Evolutionary conservation across 148 eudicot species (phyloP), one percentile per base, ranked within the genome.

Genomic region (Cornus kousa): DNA sequence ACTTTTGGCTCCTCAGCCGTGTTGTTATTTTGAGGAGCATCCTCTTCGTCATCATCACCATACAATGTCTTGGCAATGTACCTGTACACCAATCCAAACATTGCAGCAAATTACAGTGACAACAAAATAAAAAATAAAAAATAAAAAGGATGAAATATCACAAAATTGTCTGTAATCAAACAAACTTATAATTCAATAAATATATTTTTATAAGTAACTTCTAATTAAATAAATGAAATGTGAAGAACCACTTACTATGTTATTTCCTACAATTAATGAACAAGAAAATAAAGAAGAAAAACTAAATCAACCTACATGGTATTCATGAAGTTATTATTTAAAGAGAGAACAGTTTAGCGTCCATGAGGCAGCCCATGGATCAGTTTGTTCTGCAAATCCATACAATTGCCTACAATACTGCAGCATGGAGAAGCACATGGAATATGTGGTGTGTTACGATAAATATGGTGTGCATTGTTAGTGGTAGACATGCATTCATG

Each of bases 41-140:
- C 86, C 64, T 92, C 99, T 0, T 96, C 99, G 9, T 91, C 95
- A 55, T 94, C 97, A 37, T 94, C 97, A 14, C 94, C 95, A 84
- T 91, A 87, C 70, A 93, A 84, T n/a, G 97, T 92, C 78, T 89
- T 92, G 37, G 97, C 97, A 73, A 96, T 93, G 81, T 90, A 92
- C 93, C 99, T 95, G 83, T 70, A 59, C 75, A 80, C 40, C 74
- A 84, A 55, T 40, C 48, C 32, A 70, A 75, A 83, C 40, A 46
- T 31, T 69, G 9, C 72, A 72, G 24, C 28, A 9, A 62, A 33
- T 72, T 23, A 50, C 17, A 72, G 68, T 64, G 55, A 23, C 28
- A 43, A 43, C 7, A 43, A 43, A 39, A 39, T 39, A 39, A 28
- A 62, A 23, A 64, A 65, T 13, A 78, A 32, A 43, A 75, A 77